phyloP scores from a whole-genome alignment of 371 early-diverging fungal species.

The Mycotypha africana region DNA sequence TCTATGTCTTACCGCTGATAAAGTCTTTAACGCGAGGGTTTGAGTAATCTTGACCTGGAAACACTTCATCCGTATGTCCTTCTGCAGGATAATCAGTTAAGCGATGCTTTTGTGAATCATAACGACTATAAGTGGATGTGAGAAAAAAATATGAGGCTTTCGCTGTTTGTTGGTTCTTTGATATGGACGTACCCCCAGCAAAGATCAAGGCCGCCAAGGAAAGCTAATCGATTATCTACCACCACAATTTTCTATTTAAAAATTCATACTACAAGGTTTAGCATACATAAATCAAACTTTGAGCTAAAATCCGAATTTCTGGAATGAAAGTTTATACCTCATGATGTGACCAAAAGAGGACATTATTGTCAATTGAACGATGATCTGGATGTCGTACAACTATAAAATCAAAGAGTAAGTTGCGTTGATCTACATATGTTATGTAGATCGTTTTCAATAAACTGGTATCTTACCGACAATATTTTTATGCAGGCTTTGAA shows the following conservation, averaged over 20 bases:
- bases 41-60: slow-evolving; percentile 87
- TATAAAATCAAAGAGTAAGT: slow-evolving; percentile 8
- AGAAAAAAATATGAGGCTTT: background rate
- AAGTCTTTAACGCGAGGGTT: slow-evolving; percentile 92
- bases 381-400: slow-evolving; percentile 73
- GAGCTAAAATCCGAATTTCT: too few relatives aligned
- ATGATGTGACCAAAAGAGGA: slow-evolving; percentile 72
- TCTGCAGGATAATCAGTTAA: slow-evolving; percentile 64
- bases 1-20: slow-evolving; percentile 44
- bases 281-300: too few relatives aligned
- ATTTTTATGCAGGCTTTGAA: slow-evolving; percentile 76
- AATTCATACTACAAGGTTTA: too few relatives aligned
- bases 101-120: slow-evolving; percentile 76
- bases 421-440: too few relatives aligned
- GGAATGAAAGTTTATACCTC: slow-evolving; percentile 52
- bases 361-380: slow-evolving; percentile 54
- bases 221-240: slow-evolving; percentile 69
- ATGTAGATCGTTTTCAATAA: too few relatives aligned
- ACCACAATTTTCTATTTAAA: slow-evolving; percentile 60
- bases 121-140: slow-evolving; percentile 68
- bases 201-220: slow-evolving; percentile 77
- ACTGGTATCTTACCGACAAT: slow-evolving; percentile 57
- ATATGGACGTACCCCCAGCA: slow-evolving; percentile 71
- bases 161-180: too few relatives aligned
- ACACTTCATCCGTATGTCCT: slow-evolving; percentile 41